Base-by-base conservation (phyloP, 345 rosid genomes). In the Acer negundo region DNA sequence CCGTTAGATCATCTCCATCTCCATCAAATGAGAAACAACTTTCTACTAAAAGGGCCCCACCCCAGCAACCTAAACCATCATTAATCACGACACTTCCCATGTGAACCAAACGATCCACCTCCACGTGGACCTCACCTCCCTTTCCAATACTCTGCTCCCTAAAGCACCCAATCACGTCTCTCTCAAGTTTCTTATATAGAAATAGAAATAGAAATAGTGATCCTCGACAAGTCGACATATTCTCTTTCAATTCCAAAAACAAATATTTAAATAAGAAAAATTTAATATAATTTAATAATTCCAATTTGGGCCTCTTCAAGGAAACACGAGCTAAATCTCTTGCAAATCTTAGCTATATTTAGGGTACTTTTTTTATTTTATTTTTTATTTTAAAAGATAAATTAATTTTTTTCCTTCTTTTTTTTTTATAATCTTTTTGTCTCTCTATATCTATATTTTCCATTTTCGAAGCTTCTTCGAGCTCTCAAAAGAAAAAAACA, bases 261-360 rank as follows among this genome's bases (percentile, higher is more conserved):
- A n/a, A 64, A 62, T 26, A 62, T 38, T 2, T 24, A 19, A 44
- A 38, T 7, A 15, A 62, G 59, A 31, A 20, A 28, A 0, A 28
- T 28, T 28, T 28, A 28, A 28, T 28, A 0, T 28, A 44, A 56
- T 19, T 10, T 4, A 17, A 46, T 63, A 38, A 19, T 79, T 73
- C 88, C 83, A 72, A 72, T 62, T 78, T 16, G 81, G 78, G 85
- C 9, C 75, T 72, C 82, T 69, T 24, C 77, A 63, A 82, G 88
- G 85, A 77, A 82, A 82, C 81, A 84, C 79, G 53, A 77, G 77
- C 55, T 75, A 42, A 53, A 73, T 46, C 80, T 70, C 69, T 84
- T 78, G 83, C 84, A 82, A 82, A 74, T 78, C 78, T 80, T 85
- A 75, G 74, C 85, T 78, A 81, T 77, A 59, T 81, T 77, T 75